Percentiles rank a stretch among this genome's conserved stretches.
Evolutionary conservation across 2,329 filamentous ascomycete genomes (phyloP).

Genomic region (Zalaria sp.): DNA sequence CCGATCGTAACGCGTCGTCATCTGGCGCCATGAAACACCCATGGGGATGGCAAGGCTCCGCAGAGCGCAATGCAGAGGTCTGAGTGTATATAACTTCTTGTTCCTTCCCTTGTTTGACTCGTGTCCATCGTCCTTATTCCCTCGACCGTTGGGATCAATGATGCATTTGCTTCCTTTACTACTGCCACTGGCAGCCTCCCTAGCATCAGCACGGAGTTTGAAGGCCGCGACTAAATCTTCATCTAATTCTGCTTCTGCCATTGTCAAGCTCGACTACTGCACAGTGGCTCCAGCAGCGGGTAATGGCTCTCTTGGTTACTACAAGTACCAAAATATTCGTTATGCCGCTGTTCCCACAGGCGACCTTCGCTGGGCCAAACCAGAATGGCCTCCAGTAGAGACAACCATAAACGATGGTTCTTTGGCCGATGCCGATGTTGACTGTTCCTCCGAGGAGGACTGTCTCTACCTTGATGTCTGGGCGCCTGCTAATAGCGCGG

Average conservation of each 20-base stretch:
- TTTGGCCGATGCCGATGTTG: slow-evolving; percentile 21
- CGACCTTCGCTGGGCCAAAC: slow-evolving; percentile 16
- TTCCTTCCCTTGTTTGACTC: too few species aligned
- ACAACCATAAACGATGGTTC: slow-evolving; percentile 18
- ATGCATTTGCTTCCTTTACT: too few species aligned
- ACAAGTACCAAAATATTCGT: slow-evolving; percentile 22
- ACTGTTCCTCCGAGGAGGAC: slow-evolving; percentile 18
- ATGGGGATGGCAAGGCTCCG: too few species aligned
- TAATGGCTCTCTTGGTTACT: slow-evolving; percentile 15
- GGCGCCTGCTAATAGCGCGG: slow-evolving; percentile 3
- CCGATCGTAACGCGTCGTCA: too few species aligned
- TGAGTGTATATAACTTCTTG: too few species aligned
- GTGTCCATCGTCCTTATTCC: too few species aligned
- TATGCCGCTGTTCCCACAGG: slow-evolving; percentile 6
- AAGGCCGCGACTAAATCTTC: too few species aligned
- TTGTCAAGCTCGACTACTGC: slow-evolving; percentile 16
- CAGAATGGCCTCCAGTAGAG: slow-evolving; percentile 20
- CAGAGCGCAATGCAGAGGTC: too few species aligned
- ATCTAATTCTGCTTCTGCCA: slow-evolving; percentile 4
- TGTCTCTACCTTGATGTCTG: slow-evolving; percentile 9
- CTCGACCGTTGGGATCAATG: too few species aligned
- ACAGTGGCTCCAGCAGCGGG: slow-evolving; percentile 11
- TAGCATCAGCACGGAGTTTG: too few species aligned
- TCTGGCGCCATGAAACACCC: too few species aligned
- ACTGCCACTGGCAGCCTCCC: too few species aligned